These are phyloP conservation scores for Rhizomucor pusillus DNA, from an alignment of 371 early-diverging fungal species.

Conservation along the genomic window DNA sequence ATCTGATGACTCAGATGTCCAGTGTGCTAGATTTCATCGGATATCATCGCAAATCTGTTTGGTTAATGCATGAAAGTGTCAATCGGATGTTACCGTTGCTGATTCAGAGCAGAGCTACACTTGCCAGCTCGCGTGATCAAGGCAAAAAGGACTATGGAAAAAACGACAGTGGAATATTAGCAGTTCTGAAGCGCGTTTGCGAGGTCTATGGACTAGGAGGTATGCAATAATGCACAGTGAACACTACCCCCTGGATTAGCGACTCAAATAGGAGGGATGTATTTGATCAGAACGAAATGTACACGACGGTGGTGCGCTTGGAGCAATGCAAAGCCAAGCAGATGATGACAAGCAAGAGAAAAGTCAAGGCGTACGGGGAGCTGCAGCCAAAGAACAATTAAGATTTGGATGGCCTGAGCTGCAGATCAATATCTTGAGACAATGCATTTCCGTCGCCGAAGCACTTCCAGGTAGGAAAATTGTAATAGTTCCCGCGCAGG, in stretches of 20 bases:
- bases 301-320: constrained; percentile 43
- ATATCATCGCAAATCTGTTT: constrained; percentile 71
- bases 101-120: constrained; percentile 42
- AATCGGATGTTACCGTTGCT: constrained; percentile 57
- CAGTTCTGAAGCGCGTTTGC: constrained; percentile 65
- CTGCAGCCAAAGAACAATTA: constrained; percentile 18
- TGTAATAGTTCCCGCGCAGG: background rate
- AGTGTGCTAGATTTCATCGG: constrained; percentile 62
- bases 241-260: background rate
- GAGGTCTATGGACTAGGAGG: constrained; percentile 71
- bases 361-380: constrained; percentile 16
- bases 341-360: constrained; percentile 2
- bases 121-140: constrained; percentile 22
- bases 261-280: background rate
- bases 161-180: constrained; percentile 60
- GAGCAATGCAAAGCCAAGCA: constrained; percentile 17
- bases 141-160: constrained; percentile 17
- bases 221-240: constrained; percentile 4
- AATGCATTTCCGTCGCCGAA: constrained; percentile 73
- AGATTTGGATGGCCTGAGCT: constrained; percentile 76
- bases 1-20: constrained; percentile 59
- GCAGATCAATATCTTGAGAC: constrained; percentile 74
- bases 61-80: constrained; percentile 64
- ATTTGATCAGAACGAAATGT: constrained; percentile 46
- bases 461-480: constrained; percentile 56